These are phyloP conservation scores for Durusdinium trenchii DNA, from an alignment of 73 alveolate genomes.

Conservation along the genomic window DNA sequence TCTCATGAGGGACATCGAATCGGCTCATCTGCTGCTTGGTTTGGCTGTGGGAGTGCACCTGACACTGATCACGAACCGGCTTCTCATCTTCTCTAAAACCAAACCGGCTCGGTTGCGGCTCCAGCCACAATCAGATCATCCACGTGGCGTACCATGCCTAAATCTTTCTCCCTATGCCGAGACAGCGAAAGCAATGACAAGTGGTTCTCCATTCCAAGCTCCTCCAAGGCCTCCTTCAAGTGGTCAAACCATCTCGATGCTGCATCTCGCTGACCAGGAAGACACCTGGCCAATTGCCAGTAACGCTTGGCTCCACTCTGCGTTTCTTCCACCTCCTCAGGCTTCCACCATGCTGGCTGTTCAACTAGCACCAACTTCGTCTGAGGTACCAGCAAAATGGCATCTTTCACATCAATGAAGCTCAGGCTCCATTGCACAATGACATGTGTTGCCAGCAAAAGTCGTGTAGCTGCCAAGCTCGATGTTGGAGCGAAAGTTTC, in stretches of 20 bases:
- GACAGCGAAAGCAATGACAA: background rate
- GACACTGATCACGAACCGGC: background rate
- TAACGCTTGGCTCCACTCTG: background rate
- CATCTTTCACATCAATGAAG: background rate
- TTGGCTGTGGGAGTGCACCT: background rate
- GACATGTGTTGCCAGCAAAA: too few species aligned
- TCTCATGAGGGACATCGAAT: background rate
- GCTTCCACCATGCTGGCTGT: background rate
- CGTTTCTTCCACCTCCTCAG: background rate
- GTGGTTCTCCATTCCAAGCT: background rate
- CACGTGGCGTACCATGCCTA: background rate
- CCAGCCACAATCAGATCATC: background rate
- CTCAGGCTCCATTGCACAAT: background rate
- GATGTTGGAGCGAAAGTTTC: background rate
- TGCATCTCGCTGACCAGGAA: background rate
- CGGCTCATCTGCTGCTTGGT: too few species aligned
- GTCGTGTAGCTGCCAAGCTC: background rate
- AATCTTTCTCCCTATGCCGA: background rate
- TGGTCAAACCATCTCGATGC: background rate
- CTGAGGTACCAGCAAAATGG: background rate
- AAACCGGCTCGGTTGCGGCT: background rate
- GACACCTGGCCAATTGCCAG: background rate
- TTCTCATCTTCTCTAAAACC: background rate
- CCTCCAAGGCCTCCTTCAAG: background rate
- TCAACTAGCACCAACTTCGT: background rate